Evolutionary conservation across 148 eudicot species (phyloP), one percentile per base, ranked within the genome.

Genomic region (Talinum fruticosum): DNA sequence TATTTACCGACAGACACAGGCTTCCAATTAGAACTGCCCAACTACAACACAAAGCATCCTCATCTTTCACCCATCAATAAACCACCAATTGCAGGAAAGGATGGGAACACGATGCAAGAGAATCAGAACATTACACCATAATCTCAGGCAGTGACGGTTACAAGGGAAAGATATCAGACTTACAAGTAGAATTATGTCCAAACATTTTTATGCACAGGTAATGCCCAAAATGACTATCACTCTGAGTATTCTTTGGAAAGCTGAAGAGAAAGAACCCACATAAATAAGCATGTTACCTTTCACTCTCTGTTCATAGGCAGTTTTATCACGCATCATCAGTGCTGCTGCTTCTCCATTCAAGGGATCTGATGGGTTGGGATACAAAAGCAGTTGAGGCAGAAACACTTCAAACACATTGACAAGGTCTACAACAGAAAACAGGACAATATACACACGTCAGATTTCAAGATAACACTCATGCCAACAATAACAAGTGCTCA

Each of bases 331-430:
- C 94, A 90, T 91, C 97, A 91, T 82, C 75, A 91, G 80, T 66
- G 98, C 91, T 65, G 96, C 98, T 47, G 98, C 98, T 51, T 91
- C 96, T 38, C 91, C 91, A 83, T 94, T 94, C 83, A 94, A 82
- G n/a, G 98, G 98, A 85, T 92, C 94, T 2, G 97, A 89, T 23
- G 97, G 94, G 76, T 94, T 94, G 33, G 98, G 97, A 81, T 94
- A 94, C 72, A 94, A 68, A 51, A 94, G 90, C 74, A 91, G 98
- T 79, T 94, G 98, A 5, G 98, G 98, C 75, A 94, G 88, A 78
- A 94, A 94, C 75, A 90, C 97, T 79, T 94, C 97, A 80, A 94
- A 94, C 32, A 94, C 92, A 82, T 94, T 94, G 24, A 94, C 97
- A 74, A 94, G 77, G 83, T 94, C 98, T 94, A 85, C 69, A 67